These are phyloP conservation scores for Solanum ossicruentum DNA, from an alignment of 257 asterid species.

Conservation along the genomic window DNA sequence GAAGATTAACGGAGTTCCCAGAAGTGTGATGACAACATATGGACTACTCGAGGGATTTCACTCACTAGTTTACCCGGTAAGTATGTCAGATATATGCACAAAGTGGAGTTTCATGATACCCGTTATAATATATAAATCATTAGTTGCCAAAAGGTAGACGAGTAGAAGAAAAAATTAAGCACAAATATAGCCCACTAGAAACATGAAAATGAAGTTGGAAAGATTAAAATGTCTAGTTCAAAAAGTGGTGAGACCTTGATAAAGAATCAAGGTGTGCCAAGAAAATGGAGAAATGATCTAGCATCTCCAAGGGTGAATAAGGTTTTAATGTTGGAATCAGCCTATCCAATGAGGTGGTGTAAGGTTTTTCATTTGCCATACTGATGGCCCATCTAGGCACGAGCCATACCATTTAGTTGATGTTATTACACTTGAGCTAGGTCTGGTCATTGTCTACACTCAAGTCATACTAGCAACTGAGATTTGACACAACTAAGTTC, in stretches of 20 bases:
- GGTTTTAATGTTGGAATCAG: background rate
- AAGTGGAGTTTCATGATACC: background rate
- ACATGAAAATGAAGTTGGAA: no score
- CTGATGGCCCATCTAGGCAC: background rate
- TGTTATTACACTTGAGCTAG: background rate
- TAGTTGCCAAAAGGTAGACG: background rate
- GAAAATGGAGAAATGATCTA: background rate
- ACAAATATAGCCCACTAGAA: background rate
- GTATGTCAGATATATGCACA: background rate
- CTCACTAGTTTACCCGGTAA: background rate
- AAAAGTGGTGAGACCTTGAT: no score
- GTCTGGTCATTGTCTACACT: background rate
- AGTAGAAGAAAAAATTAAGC: background rate
- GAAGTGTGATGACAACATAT: background rate
- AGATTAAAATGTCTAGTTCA: no score
- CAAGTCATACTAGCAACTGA: background rate
- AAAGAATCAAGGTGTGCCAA: background rate
- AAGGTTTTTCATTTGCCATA: background rate
- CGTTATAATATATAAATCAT: background rate
- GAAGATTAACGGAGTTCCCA: background rate
- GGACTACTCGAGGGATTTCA: background rate
- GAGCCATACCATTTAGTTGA: background rate
- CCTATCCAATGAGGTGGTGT: background rate
- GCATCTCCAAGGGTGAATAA: background rate
- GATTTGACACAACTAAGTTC: background rate